Evolutionary conservation across 352 stramenopile genomes (phyloP), one percentile per base, ranked within the genome.

Genomic region (Pythium scleroteichum): DNA sequence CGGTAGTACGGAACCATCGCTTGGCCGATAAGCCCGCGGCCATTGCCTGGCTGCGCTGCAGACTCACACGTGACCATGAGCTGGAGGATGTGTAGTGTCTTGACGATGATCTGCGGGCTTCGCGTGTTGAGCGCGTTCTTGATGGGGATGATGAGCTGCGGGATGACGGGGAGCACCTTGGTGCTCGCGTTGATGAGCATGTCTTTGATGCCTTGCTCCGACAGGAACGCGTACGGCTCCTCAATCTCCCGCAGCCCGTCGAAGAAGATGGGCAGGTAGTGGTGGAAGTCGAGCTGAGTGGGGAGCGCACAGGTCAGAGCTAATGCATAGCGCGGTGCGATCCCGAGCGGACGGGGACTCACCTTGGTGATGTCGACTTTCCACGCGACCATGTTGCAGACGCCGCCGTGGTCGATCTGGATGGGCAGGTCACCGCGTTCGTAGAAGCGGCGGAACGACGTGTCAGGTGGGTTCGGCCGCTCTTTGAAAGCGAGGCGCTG

Each of bases 241-340:
- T 99, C 96, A 12, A 98, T 70, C 68, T 99, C 96, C 23, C 97
- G 91, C 10, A 99, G 75, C 14, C 97, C 97, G 55, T 99, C 97
- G 56, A 99, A 99, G 76, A 99, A 99, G 55, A 99, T 98, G 7
- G 97, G 97, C 12, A 99, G 75, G 64, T 99, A 99, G 75, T 99
- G 96, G 64, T 99, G 97, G 64, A 98, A 99, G 68, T 99, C 97
- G 8, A 99, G 83, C 78, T 98, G 66, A 7, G 65, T 24, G 20
- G 62, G 9, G 42, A 59, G 4, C 59, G 8, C 1, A 24, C 41
- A 58, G 13, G 53, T 9, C 12, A 24, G 17, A 22, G n/a, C 10
- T 32, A 32, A 19, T 10, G 33, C 7, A 33, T 6, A 35, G 24
- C 19, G 6, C 13, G 5, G 47, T 10, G 53, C 27, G 12, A 2